phyloP scores from a whole-genome alignment of 75 land plant species.

The Chamaecyparis obtusa region DNA sequence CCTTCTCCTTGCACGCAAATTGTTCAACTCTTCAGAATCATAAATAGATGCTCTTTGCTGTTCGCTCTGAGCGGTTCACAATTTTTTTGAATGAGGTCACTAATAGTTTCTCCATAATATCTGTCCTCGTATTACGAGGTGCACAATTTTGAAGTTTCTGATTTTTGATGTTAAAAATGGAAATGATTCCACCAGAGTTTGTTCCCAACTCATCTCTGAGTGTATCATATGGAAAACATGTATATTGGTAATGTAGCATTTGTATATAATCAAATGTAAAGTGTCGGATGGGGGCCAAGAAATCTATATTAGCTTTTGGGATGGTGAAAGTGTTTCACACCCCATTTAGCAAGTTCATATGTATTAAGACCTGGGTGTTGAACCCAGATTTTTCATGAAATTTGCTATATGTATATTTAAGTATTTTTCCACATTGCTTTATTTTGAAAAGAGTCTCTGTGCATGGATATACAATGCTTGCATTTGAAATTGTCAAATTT shows the following conservation, averaged over 20 bases:
- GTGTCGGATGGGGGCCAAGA: slow-evolving; percentile 2
- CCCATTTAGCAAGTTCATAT: not conserved
- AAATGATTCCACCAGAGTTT: not conserved
- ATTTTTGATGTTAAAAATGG: slow-evolving; percentile 1
- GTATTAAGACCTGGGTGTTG: slow-evolving; percentile 10
- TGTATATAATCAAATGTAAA: slow-evolving; percentile 13
- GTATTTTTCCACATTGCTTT: not conserved
- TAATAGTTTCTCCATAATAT: not conserved
- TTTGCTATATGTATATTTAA: not conserved
- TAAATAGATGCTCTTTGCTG: not conserved
- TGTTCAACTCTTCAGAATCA: slow-evolving; percentile 17
- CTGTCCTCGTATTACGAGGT: slow-evolving; percentile 10
- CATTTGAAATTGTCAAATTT: not conserved
- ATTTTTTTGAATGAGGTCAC: slow-evolving; percentile 9
- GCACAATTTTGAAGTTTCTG: slow-evolving; percentile 10
- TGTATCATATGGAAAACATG: not conserved
- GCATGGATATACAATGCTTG: not conserved
- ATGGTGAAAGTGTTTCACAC: not conserved
- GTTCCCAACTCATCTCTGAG: slow-evolving; percentile 1
- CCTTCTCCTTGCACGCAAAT: slow-evolving; percentile 20
- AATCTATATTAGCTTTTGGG: slow-evolving; percentile 1
- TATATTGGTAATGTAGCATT: slow-evolving; percentile 8
- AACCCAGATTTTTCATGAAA: not conserved
- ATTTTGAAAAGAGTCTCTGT: not conserved
- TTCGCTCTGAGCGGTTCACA: not conserved